Conservation (phyloP, 116 monocot genomes). For the Trichopus zeylanicus region DNA sequence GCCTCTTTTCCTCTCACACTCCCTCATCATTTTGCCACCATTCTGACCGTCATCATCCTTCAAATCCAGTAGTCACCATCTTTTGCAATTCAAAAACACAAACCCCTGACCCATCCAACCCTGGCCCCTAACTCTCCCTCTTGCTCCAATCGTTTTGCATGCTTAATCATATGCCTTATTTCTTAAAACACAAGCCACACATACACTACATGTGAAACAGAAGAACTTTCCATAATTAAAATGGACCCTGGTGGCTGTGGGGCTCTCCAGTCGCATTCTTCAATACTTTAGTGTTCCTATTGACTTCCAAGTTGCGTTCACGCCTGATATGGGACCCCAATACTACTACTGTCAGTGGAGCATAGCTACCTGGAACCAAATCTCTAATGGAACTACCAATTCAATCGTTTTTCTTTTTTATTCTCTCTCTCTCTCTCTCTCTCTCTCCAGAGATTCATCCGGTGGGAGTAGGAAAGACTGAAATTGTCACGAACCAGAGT, state of each 20-base stretch:
- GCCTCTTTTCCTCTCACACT: background rate
- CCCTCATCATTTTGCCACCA: constrained; percentile 3
- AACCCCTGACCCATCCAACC: background rate
- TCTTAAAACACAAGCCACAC: constrained; percentile 1
- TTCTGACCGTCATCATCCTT: background rate
- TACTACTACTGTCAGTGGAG: too few species aligned
- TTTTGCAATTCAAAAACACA: background rate
- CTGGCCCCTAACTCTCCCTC: background rate
- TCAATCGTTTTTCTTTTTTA: too few species aligned
- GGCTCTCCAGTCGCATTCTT: background rate
- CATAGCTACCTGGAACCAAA: too few species aligned
- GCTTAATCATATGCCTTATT: background rate
- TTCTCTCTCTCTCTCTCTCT: too few species aligned
- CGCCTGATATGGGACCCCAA: too few species aligned
- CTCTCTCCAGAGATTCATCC: too few species aligned
- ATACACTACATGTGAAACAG: background rate
- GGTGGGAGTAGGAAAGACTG: too few species aligned
- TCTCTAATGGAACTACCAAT: too few species aligned
- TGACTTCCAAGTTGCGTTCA: too few species aligned
- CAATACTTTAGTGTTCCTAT: background rate
- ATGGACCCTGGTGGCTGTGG: background rate
- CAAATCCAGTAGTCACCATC: background rate
- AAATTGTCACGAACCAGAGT: too few species aligned
- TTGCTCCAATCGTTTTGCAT: background rate
- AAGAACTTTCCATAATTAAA: background rate